A percentile compares a stretch with the other conserved stretches of the same genome.
phyloP scores from a whole-genome alignment of 495 filamentous ascomycete species.

The Aspergillus sparsus region DNA sequence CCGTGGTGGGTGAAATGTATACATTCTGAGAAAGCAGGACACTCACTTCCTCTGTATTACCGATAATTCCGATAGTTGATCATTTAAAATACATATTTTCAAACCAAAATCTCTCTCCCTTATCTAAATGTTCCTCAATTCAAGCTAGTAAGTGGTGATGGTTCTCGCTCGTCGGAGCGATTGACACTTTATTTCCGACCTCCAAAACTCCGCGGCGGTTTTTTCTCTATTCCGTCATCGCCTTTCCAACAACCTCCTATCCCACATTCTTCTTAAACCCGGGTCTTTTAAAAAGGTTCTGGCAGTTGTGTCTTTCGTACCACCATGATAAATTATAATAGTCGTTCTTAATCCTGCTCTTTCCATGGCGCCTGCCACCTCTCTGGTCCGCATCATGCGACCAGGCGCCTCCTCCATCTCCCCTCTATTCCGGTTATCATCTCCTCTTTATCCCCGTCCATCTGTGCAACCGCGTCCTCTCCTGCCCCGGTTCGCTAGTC shows the following conservation, averaged over 20 bases:
- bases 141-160: not conserved
- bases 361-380: constrained; percentile 33
- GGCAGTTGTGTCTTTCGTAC: not conserved
- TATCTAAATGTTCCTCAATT: too few species aligned
- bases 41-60: too few species aligned
- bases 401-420: constrained; percentile 11
- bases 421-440: constrained; percentile 14
- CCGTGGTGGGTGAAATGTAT: constrained; percentile 20
- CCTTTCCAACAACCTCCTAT: not conserved
- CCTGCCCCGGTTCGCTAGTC: constrained; percentile 19
- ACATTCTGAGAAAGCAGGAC: constrained; percentile 5
- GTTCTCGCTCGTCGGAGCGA: not conserved
- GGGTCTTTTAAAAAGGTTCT: not conserved
- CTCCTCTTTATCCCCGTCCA: constrained; percentile 12
- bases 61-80: too few species aligned
- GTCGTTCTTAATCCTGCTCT: not conserved
- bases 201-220: not conserved
- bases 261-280: not conserved
- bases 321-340: constrained; percentile 6
- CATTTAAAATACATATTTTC: too few species aligned
- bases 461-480: constrained; percentile 14
- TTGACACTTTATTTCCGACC: constrained; percentile 7
- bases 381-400: constrained; percentile 32
- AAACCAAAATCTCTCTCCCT: too few species aligned
- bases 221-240: not conserved